These are phyloP conservation scores for Loxodes magnus DNA, from an alignment of 73 alveolate species.

Conservation along the genomic window DNA sequence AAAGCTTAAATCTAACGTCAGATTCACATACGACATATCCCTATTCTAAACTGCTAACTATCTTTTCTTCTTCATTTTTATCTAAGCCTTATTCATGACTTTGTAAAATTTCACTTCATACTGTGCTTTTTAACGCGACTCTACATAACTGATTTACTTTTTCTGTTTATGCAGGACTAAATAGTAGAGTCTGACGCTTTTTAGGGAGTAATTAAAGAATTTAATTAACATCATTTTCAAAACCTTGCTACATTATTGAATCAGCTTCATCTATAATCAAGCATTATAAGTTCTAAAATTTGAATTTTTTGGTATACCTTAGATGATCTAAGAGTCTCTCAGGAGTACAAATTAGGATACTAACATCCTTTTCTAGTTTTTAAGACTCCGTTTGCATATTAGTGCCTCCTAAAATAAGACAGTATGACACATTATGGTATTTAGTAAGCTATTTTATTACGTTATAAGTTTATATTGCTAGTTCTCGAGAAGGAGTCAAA, in stretches of 20 bases:
- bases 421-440: slow-evolving; percentile 62
- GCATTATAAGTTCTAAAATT: slow-evolving; percentile 84
- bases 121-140: slow-evolving; percentile 78
- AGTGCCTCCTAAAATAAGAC: slow-evolving; percentile 92
- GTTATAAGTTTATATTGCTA: slow-evolving; percentile 94
- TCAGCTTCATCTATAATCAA: slow-evolving; percentile 99
- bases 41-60: slow-evolving; percentile 70
- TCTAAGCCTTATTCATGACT: too few species aligned
- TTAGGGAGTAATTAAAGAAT: slow-evolving; percentile 84
- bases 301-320: slow-evolving; percentile 92
- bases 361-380: slow-evolving; percentile 92
- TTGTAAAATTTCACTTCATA: too few species aligned
- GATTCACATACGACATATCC: slow-evolving; percentile 86
- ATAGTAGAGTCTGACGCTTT: slow-evolving; percentile 92
- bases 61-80: slow-evolving; percentile 12
- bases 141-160: slow-evolving; percentile 88
- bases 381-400: slow-evolving; percentile 91
- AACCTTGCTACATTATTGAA: slow-evolving; percentile 91
- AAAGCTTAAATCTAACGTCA: slow-evolving; percentile 65
- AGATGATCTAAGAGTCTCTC: slow-evolving; percentile 97
- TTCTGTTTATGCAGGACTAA: slow-evolving; percentile 96
- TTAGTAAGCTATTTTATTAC: slow-evolving; percentile 73
- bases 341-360: slow-evolving; percentile 94
- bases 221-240: slow-evolving; percentile 96
- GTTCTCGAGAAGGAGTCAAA: slow-evolving; percentile 97